Evolutionary conservation across 78 protist species (phyloP).

Genomic region (Chrysochromulina tobinii): DNA sequence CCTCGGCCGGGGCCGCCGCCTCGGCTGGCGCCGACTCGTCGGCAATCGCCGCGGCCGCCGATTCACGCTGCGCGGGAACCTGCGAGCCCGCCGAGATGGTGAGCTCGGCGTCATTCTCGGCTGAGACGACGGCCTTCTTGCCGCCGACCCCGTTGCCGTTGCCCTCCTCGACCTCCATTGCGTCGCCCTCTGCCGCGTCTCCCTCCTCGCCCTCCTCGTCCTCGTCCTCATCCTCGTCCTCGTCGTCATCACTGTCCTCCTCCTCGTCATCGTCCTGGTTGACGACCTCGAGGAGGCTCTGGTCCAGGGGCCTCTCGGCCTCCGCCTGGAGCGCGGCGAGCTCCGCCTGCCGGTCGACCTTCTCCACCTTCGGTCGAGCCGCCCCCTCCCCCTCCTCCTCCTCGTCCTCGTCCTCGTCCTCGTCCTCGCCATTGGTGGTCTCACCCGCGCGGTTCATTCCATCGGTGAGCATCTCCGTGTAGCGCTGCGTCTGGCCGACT

Average conservation of each 20-base stretch:
- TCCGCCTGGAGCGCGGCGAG: neutral
- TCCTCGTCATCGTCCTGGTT: neutral
- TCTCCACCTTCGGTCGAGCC: neutral
- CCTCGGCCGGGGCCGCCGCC: neutral
- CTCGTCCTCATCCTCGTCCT: neutral
- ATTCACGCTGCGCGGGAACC: no score
- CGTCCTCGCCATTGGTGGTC: neutral
- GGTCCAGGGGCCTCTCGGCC: neutral
- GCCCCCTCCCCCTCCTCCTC: neutral
- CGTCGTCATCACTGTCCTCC: neutral
- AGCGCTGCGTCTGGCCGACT: slow-evolving; percentile 71
- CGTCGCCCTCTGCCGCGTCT: slow-evolving; percentile 5
- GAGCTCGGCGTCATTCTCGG: no score
- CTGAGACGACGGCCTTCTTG: no score
- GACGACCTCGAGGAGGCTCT: neutral
- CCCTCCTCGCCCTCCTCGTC: neutral
- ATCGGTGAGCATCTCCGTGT: slow-evolving; percentile 29
- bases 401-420: neutral
- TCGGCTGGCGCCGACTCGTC: neutral
- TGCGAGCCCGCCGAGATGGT: no score
- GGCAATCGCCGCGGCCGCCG: neutral
- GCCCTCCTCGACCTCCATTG: neutral
- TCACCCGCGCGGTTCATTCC: neutral
- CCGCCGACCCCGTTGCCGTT: no score
- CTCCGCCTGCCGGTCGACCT: neutral